Conservation (phyloP, 371 early-diverging fungal genomes). For the Phascolomyces articulosus region DNA sequence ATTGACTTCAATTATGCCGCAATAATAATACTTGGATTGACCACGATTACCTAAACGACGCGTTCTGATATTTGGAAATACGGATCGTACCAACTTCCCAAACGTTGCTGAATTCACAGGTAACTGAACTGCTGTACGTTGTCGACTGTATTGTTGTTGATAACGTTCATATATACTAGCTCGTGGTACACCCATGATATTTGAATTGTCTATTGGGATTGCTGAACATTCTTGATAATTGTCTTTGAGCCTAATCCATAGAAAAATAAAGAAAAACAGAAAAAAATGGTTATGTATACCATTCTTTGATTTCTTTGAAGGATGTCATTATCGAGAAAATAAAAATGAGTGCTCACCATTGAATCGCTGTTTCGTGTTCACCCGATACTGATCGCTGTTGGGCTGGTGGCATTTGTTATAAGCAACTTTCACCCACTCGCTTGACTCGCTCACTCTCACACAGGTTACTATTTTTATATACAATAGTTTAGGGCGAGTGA, state of each 20-base stretch:
- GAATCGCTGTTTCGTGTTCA: neutral
- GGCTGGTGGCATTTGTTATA: neutral
- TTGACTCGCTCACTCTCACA: no score
- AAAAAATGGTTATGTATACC: neutral
- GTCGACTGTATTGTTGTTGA: conserved; percentile 32
- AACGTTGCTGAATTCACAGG: conserved; percentile 71
- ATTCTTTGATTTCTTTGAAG: no score
- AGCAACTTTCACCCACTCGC: neutral
- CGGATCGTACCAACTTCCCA: conserved; percentile 64
- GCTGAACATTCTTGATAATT: conserved; percentile 45
- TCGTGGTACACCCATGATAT: conserved; percentile 64
- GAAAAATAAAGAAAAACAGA: neutral
- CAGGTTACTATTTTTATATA: no score
- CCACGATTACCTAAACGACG: conserved; percentile 67
- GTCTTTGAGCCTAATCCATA: conserved; percentile 38
- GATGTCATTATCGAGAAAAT: no score
- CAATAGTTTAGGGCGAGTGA: no score
- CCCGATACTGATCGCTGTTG: neutral
- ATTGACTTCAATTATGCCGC: conserved; percentile 34
- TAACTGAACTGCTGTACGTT: neutral
- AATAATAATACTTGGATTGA: conserved; percentile 65
- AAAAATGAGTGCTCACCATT: neutral
- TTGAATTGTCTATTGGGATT: conserved; percentile 31
- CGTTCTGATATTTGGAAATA: conserved; percentile 64
- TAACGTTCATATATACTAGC: conserved; percentile 63